Evolutionary conservation across 257 asterid species (phyloP), one percentile per base, ranked within the genome.

Genomic region (Scutellaria galericulata): DNA sequence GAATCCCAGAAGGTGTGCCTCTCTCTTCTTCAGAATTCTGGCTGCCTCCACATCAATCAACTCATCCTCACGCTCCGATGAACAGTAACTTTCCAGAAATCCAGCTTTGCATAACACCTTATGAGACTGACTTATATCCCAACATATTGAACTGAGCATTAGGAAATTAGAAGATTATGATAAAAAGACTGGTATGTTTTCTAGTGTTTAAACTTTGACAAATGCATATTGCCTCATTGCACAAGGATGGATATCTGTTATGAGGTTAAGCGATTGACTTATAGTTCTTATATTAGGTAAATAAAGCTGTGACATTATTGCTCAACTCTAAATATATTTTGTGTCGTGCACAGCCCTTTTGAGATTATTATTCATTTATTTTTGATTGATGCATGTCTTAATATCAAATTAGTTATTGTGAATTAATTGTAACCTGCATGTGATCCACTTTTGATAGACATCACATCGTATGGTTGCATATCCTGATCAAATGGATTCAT

Each of bases 21-120:
- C 82, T 78, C 78, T 66, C 90, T 65, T 82, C 93, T 15, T 74
- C 91, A 0, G 87, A 86, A 9, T 74, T 82, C 82, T 87, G 90
- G 96, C 86, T 71, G 64, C 53, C 82, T 12, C 85, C 74, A 61
- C 89, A 77, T n/a, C 87, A 76, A 6, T 72, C 83, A 0, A 55
- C 75, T 8, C 68, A 71, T 67, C 81, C 76, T 14, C 87, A 75
- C 13, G 42, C 44, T 27, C 83, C 77, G 42, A 52, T 79, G 3
- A 76, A 71, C 79, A 18, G 75, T 51, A 79, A 78, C 84, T 81
- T 77, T 22, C 88, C 77, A 64, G 95, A 82, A 70, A 61, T 77
- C 71, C 89, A 84, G 79, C 81, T 66, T 51, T 76, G 81, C 76
- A 79, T 75, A 59, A 65, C 85, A 48, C 86, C 87, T 3, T 78